These are phyloP conservation scores for Cercis canadensis DNA, from an alignment of 306 rosid genomes.

Conservation along the genomic window DNA sequence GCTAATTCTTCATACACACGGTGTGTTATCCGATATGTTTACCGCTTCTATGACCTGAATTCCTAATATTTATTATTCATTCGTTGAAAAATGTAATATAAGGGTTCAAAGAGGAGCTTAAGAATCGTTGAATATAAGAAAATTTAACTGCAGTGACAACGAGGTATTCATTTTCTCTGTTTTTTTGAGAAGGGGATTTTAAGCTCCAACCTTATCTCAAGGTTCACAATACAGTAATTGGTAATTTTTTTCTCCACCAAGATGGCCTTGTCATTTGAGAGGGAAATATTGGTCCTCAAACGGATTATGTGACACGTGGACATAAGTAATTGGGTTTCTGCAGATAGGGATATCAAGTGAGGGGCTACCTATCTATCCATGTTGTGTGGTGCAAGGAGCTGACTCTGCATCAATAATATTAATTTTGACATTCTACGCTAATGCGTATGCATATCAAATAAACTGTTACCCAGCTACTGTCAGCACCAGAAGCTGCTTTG, in stretches of 20 bases:
- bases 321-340: conserved; percentile 42
- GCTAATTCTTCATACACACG: too few species aligned
- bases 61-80: neutral
- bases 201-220: neutral
- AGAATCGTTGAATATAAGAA: neutral
- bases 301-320: conserved; percentile 65
- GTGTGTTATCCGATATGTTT: too few species aligned
- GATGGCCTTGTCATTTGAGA: too few species aligned
- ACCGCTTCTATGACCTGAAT: neutral
- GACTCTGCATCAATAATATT: conserved; percentile 42
- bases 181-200: too few species aligned
- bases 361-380: conserved; percentile 57
- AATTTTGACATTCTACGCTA: conserved; percentile 30
- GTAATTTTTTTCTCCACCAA: too few species aligned
- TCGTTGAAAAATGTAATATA: neutral
- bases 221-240: too few species aligned
- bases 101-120: neutral
- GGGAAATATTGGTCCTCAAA: conserved; percentile 5
- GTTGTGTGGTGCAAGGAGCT: conserved; percentile 51
- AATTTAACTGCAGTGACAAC: too few species aligned
- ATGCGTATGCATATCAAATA: conserved; percentile 33
- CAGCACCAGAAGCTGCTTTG: neutral
- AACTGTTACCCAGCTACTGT: conserved; percentile 8
- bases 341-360: conserved; percentile 68
- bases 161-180: too few species aligned